A percentile compares a stretch with the other conserved stretches of the same genome.
These are phyloP conservation scores for Byssochlamys sp. DNA, from an alignment of 2,329 filamentous ascomycete species.

Conservation along the genomic window DNA sequence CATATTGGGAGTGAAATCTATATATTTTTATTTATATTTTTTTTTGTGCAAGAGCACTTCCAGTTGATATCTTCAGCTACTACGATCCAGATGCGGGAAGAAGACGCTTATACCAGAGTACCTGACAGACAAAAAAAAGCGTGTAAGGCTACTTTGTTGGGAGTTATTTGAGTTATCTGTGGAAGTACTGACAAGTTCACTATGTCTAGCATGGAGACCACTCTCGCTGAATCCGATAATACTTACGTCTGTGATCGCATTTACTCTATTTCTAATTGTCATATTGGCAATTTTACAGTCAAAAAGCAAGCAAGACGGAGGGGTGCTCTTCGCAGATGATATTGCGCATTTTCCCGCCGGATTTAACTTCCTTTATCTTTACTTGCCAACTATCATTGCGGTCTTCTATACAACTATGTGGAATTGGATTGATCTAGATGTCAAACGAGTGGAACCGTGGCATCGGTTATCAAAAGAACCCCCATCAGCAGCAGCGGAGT, in stretches of 20 bases:
- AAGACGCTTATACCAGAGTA: background rate
- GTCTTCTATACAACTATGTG: conserved; percentile 49
- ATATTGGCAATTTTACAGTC: conserved; percentile 39
- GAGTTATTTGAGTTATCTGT: background rate
- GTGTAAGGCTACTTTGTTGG: background rate
- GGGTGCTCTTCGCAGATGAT: conserved; percentile 30
- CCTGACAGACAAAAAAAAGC: background rate
- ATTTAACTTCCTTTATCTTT: conserved; percentile 38
- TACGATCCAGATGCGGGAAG: background rate
- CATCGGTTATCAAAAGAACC: conserved; percentile 43
- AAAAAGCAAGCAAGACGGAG: conserved; percentile 33
- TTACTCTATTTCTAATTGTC: conserved; percentile 33
- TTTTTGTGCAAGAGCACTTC: too few species aligned
- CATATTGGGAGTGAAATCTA: too few species aligned
- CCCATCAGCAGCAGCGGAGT: conserved; percentile 38
- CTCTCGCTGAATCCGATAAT: conserved; percentile 28
- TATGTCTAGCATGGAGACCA: conserved; percentile 27
- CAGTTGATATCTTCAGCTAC: too few species aligned
- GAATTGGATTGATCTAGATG: conserved; percentile 52
- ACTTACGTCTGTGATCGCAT: conserved; percentile 26
- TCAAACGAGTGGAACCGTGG: conserved; percentile 52
- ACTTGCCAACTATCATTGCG: conserved; percentile 45
- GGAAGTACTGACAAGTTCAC: background rate
- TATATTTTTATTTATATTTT: too few species aligned
- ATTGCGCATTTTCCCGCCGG: conserved; percentile 29